Conservation (phyloP, 768 basidiomycete genomes). For the Calvatia gigantea region DNA sequence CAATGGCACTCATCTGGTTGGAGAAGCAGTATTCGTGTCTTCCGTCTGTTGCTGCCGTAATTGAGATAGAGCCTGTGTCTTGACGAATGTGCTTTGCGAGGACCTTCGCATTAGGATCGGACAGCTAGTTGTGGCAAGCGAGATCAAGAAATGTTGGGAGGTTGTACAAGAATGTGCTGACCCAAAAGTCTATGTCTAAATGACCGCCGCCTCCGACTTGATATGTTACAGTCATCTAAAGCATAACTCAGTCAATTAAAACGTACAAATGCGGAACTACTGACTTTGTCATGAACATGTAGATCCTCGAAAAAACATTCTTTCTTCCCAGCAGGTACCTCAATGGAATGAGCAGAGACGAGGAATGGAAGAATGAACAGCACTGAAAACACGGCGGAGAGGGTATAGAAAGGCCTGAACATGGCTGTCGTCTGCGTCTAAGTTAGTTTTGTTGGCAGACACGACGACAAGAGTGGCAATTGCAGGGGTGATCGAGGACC, state of each 20-base stretch:
- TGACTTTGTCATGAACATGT: constrained; percentile 84
- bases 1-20: constrained; percentile 96
- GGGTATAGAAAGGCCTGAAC: constrained; percentile 10
- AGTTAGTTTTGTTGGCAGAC: constrained; percentile 3
- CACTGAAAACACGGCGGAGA: constrained; percentile 17
- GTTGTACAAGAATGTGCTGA: constrained; percentile 28
- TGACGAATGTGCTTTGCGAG: constrained; percentile 82
- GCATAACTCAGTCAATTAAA: constrained; percentile 6
- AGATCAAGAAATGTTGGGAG: constrained; percentile 7
- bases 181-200: constrained; percentile 97
- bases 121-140: constrained; percentile 48
- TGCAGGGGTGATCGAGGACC: constrained; percentile 6
- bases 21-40: constrained; percentile 96
- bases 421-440: not conserved
- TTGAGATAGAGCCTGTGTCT: constrained; percentile 83
- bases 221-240: constrained; percentile 97
- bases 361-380: constrained; percentile 39
- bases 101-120: constrained; percentile 65
- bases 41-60: constrained; percentile 86
- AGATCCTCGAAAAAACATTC: constrained; percentile 98
- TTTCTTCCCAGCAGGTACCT: constrained; percentile 74
- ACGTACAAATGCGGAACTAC: constrained; percentile 1
- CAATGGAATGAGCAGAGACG: constrained; percentile 64
- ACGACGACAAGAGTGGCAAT: constrained; percentile 7
- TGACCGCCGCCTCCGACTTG: constrained; percentile 98